phyloP scores from a whole-genome alignment of 176 grass and related monocot genomes.

The Oropetium thomaeum region DNA sequence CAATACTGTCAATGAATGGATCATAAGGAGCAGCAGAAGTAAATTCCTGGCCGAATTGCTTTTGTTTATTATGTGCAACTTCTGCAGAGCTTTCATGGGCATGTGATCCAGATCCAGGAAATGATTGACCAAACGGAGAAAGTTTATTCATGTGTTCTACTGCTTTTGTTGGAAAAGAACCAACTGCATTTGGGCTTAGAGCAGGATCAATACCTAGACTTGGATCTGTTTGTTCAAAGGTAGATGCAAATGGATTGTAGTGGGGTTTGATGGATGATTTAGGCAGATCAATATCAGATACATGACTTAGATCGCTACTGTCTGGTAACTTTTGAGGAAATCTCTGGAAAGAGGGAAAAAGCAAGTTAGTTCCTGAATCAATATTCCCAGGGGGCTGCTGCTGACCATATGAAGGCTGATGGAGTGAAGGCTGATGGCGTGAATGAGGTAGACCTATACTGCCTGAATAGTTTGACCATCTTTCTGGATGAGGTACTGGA shows the following conservation, averaged over 20 bases:
- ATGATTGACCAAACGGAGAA: slow-evolving; percentile 39
- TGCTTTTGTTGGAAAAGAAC: slow-evolving; percentile 45
- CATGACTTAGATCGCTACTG: slow-evolving; percentile 41
- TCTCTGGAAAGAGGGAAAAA: slow-evolving; percentile 47
- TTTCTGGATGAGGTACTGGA: slow-evolving; percentile 31
- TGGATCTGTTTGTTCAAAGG: slow-evolving; percentile 76
- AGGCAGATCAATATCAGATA: slow-evolving; percentile 48
- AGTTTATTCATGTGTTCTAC: slow-evolving; percentile 26
- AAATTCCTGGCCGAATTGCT: slow-evolving; percentile 34
- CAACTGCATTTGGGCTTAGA: slow-evolving; percentile 42
- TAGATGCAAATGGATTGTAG: slow-evolving; percentile 96
- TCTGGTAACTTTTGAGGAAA: slow-evolving; percentile 44
- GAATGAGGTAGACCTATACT: slow-evolving; percentile 47
- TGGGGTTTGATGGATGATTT: slow-evolving; percentile 79
- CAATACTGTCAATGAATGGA: slow-evolving; percentile 89
- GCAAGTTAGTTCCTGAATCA: slow-evolving; percentile 47
- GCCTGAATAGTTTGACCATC: slow-evolving; percentile 42
- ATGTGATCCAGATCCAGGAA: slow-evolving; percentile 46
- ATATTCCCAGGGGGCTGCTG: slow-evolving; percentile 52
- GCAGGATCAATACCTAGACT: slow-evolving; percentile 38
- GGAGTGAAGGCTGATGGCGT: slow-evolving; percentile 40
- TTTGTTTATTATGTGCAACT: slow-evolving; percentile 31
- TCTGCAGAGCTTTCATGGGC: slow-evolving; percentile 48
- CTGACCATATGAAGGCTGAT: slow-evolving; percentile 47
- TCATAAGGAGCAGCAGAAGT: slow-evolving; percentile 65